These are phyloP conservation scores for Citrus australasica DNA, from an alignment of 345 rosid genomes.

Conservation along the genomic window DNA sequence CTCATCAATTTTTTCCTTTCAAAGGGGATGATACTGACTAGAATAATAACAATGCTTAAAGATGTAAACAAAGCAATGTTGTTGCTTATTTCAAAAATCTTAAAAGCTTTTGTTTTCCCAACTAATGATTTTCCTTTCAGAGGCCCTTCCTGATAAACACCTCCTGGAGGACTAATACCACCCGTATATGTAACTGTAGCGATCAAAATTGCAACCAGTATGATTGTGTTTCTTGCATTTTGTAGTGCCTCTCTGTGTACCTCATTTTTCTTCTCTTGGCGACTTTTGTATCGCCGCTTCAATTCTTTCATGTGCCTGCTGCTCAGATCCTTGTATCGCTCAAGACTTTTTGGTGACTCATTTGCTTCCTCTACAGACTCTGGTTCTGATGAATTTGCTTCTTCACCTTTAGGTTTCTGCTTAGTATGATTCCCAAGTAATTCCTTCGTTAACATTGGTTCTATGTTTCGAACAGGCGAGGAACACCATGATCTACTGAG, in stretches of 20 bases:
- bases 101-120: constrained; percentile 22
- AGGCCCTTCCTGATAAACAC: constrained; percentile 6
- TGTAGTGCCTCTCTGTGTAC: background rate
- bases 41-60: constrained; percentile 18
- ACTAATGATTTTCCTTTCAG: constrained; percentile 16
- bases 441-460: background rate
- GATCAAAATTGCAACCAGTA: background rate
- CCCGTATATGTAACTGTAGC: background rate
- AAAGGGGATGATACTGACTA: constrained; percentile 21
- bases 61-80: constrained; percentile 25
- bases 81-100: constrained; percentile 18
- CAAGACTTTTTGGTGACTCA: background rate
- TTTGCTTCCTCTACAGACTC: background rate
- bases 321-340: background rate
- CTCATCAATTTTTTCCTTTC: constrained; percentile 6
- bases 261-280: background rate
- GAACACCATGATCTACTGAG: background rate
- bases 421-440: background rate
- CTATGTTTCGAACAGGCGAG: background rate
- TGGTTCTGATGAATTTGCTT: background rate
- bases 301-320: background rate
- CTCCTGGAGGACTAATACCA: background rate
- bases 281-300: background rate
- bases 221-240: background rate
- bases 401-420: background rate